Percentiles rank a stretch among this genome's conserved stretches.
These are phyloP conservation scores for Juglanconis juglandina DNA, from an alignment of 2,329 filamentous ascomycete species.

Conservation along the genomic window DNA sequence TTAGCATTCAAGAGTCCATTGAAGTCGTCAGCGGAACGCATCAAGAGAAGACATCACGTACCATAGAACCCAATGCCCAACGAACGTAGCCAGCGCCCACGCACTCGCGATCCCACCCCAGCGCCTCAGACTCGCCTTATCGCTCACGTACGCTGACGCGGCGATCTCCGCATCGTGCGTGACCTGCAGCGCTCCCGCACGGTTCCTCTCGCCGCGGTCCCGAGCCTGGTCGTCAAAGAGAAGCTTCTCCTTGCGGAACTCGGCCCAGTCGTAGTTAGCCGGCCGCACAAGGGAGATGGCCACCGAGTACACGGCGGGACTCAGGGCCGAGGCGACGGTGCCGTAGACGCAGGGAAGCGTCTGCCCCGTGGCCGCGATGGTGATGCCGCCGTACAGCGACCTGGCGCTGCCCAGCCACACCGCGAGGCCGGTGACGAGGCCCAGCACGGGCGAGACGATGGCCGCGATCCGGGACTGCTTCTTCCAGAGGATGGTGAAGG, in stretches of 20 bases:
- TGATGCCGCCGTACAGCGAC: slow-evolving; percentile 43
- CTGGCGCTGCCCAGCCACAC: slow-evolving; percentile 51
- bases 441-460: slow-evolving; percentile 44
- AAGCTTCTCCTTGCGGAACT: slow-evolving; percentile 36
- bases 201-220: neutral
- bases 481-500: slow-evolving; percentile 51
- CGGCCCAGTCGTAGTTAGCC: slow-evolving; percentile 25
- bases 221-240: slow-evolving; percentile 30
- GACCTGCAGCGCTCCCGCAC: neutral
- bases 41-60: neutral
- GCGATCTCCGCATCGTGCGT: slow-evolving; percentile 21
- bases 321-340: slow-evolving; percentile 45
- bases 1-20: slow-evolving; percentile 12
- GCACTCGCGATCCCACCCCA: slow-evolving; percentile 44
- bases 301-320: slow-evolving; percentile 15
- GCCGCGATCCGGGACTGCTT: slow-evolving; percentile 47
- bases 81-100: slow-evolving; percentile 47
- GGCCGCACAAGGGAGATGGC: slow-evolving; percentile 14
- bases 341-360: slow-evolving; percentile 51
- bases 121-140: slow-evolving; percentile 38
- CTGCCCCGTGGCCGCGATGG: slow-evolving; percentile 43
- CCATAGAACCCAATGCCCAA: slow-evolving; percentile 53
- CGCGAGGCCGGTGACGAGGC: slow-evolving; percentile 46
- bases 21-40: neutral
- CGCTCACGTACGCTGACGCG: slow-evolving; percentile 24